phyloP scores from a whole-genome alignment of 2,329 filamentous ascomycete genomes.

The Talaromyces verruculosus region DNA sequence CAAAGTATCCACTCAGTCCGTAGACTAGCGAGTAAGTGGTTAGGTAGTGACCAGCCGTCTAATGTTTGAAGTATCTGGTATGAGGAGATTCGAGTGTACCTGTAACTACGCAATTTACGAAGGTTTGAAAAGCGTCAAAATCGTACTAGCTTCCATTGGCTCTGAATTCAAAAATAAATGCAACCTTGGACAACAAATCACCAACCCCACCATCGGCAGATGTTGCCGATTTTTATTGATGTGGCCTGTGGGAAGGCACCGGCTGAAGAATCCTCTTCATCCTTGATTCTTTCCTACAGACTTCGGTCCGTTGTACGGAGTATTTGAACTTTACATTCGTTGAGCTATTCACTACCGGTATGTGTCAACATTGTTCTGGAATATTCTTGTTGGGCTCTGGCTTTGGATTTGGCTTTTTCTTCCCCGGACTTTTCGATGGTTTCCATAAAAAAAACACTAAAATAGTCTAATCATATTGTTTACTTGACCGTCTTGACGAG shows the following conservation, averaged over 20 bases:
- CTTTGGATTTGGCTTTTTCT: slow-evolving; percentile 6
- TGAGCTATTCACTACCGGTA: background rate
- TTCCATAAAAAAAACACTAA: background rate
- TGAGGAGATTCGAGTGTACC: background rate
- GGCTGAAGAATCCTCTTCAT: background rate
- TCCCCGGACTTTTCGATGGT: slow-evolving; percentile 4
- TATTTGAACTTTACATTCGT: background rate
- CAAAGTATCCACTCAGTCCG: background rate
- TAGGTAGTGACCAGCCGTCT: background rate
- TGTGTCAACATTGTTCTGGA: background rate
- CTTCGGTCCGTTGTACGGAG: background rate
- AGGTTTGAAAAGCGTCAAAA: slow-evolving; percentile 8
- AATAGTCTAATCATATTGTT: background rate
- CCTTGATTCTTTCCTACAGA: background rate
- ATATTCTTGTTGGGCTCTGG: background rate
- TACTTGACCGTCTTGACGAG: background rate
- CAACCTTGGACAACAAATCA: slow-evolving; percentile 7
- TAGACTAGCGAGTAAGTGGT: background rate
- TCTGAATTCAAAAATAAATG: background rate
- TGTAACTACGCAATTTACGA: slow-evolving; percentile 1
- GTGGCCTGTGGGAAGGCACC: background rate
- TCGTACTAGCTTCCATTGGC: background rate
- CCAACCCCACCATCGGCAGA: slow-evolving; percentile 1
- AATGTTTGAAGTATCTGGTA: background rate
- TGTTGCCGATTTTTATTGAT: background rate